Evolutionary conservation across 257 asterid species (phyloP), one percentile per base, ranked within the genome.

Genomic region (Voacanga thouarsii): DNA sequence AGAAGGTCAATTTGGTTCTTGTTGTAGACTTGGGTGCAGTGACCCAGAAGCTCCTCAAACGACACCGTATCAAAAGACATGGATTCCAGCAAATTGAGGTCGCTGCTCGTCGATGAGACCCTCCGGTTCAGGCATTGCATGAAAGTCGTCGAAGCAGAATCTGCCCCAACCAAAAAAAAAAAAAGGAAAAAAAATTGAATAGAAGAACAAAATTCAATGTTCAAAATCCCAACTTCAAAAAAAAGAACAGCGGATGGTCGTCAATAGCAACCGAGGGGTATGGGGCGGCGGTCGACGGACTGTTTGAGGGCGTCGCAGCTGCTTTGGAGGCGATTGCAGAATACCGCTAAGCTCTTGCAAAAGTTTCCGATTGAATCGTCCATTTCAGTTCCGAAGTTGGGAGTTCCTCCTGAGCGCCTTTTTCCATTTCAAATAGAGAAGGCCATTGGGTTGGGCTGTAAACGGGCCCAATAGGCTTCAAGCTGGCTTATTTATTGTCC

Each of bases 31-130:
- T 95, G 96, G 43, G 82, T 85, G 92, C 97, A 92, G 85, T 93
- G 96, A 60, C 99, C 99, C 47, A 93, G 79, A 47, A 95, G 94
- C 91, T 95, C 99, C 92, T 91, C 99, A 33, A 95, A 95, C 75
- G 97, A 95, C 79, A 95, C 99, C 72, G 98, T 91, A 14, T 86
- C 97, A 26, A 84, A 91, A 47, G 96, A 83, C 96, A 95, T 91
- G 51, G 97, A 90, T 74, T 95, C 99, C 69, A 95, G 87, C 89
- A 91, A 82, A 90, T 88, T 89, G 85, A 95, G 87, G 80, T 95
- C 96, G n/a, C 82, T 75, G 63, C 85, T 87, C 7, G 92, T 84
- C 23, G 88, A 83, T 6, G 92, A 66, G 12, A 86, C 89, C 56
- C 91, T 88, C 79, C 89, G 87, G 74, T 90, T 91, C 74, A 95